Percentiles rank a stretch among this genome's conserved stretches.
These are phyloP conservation scores for Isochrysis galbana DNA, from an alignment of 78 protist genomes.

Conservation along the genomic window DNA sequence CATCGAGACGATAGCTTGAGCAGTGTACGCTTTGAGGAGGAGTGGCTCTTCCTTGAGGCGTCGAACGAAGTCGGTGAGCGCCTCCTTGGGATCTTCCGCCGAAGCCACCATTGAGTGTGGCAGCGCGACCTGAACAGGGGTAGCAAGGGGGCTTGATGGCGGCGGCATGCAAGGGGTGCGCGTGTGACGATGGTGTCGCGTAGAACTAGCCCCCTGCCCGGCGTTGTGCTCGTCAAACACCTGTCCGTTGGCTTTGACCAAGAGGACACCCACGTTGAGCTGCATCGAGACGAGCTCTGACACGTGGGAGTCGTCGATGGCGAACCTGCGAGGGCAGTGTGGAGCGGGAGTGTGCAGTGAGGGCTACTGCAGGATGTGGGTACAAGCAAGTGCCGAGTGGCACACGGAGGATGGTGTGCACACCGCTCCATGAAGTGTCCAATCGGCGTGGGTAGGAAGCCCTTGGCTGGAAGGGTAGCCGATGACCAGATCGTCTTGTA, in stretches of 20 bases:
- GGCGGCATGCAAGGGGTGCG: no score
- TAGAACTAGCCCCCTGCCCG: no score
- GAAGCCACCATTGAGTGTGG: background rate
- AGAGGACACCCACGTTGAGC: constrained; percentile 1
- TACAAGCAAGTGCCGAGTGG: no score
- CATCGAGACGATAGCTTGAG: background rate
- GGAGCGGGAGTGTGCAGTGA: no score
- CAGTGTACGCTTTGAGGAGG: constrained; percentile 6
- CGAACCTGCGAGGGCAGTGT: no score
- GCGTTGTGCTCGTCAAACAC: background rate
- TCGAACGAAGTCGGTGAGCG: background rate
- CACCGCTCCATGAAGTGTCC: background rate
- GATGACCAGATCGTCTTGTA: background rate
- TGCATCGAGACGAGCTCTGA: background rate
- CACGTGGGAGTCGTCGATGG: background rate
- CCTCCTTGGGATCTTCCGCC: background rate
- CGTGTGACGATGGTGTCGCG: no score
- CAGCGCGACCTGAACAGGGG: no score
- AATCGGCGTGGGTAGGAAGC: background rate
- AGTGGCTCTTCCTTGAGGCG: background rate
- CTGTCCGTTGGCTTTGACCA: background rate
- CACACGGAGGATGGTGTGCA: no score
- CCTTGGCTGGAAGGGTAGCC: background rate
- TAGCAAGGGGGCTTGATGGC: no score
- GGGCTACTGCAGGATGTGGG: no score